Conservation (phyloP, 2,329 filamentous ascomycete species). For the Neoarthrinium moseri region DNA sequence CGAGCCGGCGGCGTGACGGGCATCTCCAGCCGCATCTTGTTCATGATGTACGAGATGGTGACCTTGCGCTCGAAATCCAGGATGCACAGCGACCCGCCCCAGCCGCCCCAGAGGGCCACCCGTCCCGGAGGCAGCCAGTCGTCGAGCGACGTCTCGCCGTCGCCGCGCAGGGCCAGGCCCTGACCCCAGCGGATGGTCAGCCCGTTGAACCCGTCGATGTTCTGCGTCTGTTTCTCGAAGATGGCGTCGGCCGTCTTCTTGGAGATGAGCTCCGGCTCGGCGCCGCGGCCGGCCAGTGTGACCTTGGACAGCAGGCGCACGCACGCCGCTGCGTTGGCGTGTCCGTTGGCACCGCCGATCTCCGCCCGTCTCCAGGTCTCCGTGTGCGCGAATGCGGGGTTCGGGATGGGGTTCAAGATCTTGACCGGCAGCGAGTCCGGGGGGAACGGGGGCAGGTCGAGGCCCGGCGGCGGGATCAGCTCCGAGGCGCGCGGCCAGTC, state of each 20-base stretch:
- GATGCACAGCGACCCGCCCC: slow-evolving; percentile 18
- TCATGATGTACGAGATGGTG: slow-evolving; percentile 22
- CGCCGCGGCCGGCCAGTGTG: slow-evolving; percentile 42
- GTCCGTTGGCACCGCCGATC: slow-evolving; percentile 41
- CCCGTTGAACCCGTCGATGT: slow-evolving; percentile 36
- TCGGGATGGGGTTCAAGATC: slow-evolving; percentile 25
- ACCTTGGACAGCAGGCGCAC: slow-evolving; percentile 45
- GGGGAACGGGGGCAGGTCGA: background rate
- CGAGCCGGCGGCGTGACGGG: slow-evolving; percentile 1
- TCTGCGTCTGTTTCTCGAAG: slow-evolving; percentile 40
- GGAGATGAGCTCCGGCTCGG: slow-evolving; percentile 31
- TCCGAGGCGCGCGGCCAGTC: slow-evolving; percentile 38
- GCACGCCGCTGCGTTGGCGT: slow-evolving; percentile 41
- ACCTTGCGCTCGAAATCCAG: slow-evolving; percentile 20
- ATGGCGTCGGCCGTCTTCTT: slow-evolving; percentile 40
- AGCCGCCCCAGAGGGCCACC: slow-evolving; percentile 20
- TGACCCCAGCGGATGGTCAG: slow-evolving; percentile 36
- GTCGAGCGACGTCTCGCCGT: slow-evolving; percentile 20
- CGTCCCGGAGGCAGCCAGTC: slow-evolving; percentile 30
- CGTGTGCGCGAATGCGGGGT: slow-evolving; percentile 19
- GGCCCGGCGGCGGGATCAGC: slow-evolving; percentile 25
- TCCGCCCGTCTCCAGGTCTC: slow-evolving; percentile 36
- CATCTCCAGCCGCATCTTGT: slow-evolving; percentile 10
- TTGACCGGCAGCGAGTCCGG: slow-evolving; percentile 22
- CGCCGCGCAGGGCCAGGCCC: slow-evolving; percentile 34